phyloP scores from a whole-genome alignment of 177 flowering plant genomes.

The Tripterygium wilfordii region DNA sequence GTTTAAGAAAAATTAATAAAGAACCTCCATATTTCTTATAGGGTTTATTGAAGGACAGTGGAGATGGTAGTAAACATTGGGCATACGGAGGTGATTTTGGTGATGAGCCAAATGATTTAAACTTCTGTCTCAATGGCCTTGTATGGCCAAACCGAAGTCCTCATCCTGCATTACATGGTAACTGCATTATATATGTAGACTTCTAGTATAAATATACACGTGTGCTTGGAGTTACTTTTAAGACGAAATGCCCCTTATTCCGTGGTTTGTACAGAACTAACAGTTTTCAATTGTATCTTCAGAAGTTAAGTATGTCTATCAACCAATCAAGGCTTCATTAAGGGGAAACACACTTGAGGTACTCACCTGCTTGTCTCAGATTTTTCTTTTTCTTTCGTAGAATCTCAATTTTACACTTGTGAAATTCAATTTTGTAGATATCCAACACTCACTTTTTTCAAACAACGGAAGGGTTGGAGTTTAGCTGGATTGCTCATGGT shows the following conservation, averaged over 20 bases:
- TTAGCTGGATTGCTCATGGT: constrained; percentile 60
- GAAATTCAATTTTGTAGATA: constrained; percentile 44
- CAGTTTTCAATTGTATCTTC: too few relatives aligned
- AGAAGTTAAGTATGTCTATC: constrained; percentile 91
- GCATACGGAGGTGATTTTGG: constrained; percentile 99
- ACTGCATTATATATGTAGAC: constrained; percentile 1
- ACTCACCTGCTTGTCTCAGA: constrained; percentile 8
- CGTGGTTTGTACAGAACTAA: too few relatives aligned
- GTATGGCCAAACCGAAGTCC: constrained; percentile 92
- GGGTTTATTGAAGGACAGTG: constrained; percentile 67
- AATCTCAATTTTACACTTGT: constrained; percentile 1
- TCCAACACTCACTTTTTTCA: constrained; percentile 55
- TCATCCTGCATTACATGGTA: constrained; percentile 93
- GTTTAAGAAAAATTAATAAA: neutral
- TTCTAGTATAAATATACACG: neutral
- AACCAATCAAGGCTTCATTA: constrained; percentile 71
- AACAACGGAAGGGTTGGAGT: constrained; percentile 59
- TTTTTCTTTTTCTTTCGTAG: neutral
- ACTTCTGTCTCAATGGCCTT: constrained; percentile 89
- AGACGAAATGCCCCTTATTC: too few relatives aligned
- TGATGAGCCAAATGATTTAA: constrained; percentile 82
- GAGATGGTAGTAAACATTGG: constrained; percentile 74
- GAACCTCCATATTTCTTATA: constrained; percentile 16
- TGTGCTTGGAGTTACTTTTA: neutral
- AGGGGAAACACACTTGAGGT: constrained; percentile 57